Evolutionary conservation across 2,329 filamentous ascomycete genomes (phyloP).

Genomic region (Aspergillus piperis): DNA sequence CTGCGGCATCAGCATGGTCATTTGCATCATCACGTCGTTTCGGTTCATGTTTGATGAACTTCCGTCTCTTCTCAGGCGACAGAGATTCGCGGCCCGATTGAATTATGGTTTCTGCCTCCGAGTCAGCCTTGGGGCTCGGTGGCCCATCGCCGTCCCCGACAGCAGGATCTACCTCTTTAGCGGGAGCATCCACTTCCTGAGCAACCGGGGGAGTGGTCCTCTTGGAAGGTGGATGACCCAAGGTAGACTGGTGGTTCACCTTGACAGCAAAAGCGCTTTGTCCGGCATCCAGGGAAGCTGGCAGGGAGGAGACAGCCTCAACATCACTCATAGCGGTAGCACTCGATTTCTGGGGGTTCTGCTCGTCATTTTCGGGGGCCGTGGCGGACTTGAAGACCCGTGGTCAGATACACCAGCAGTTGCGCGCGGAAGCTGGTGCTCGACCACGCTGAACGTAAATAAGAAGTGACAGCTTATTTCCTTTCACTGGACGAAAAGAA

Average conservation of each 20-base stretch:
- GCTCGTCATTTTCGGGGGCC: constrained; percentile 49
- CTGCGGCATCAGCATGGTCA: constrained; percentile 19
- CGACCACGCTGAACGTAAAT: constrained; percentile 24
- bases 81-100: constrained; percentile 49
- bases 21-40: constrained; percentile 33
- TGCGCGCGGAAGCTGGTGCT: constrained; percentile 37
- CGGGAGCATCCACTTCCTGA: constrained; percentile 25
- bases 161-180: constrained; percentile 28
- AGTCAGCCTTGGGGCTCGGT: constrained; percentile 46
- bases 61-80: constrained; percentile 50
- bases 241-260: constrained; percentile 29
- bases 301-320: constrained; percentile 42
- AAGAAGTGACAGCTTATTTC: background rate
- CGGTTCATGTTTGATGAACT: constrained; percentile 42
- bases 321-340: constrained; percentile 52
- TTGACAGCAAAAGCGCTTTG: constrained; percentile 36
- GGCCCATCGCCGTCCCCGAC: constrained; percentile 37
- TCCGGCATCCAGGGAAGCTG: constrained; percentile 40
- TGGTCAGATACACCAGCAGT: constrained; percentile 37
- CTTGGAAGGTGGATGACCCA: constrained; percentile 27
- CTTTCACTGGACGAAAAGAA: background rate
- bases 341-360: constrained; percentile 40
- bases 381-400: constrained; percentile 35
- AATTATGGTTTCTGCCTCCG: constrained; percentile 53
- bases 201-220: constrained; percentile 23